Base-by-base conservation (phyloP, 495 filamentous ascomycete genomes). In the Aspergillus panamensis region DNA sequence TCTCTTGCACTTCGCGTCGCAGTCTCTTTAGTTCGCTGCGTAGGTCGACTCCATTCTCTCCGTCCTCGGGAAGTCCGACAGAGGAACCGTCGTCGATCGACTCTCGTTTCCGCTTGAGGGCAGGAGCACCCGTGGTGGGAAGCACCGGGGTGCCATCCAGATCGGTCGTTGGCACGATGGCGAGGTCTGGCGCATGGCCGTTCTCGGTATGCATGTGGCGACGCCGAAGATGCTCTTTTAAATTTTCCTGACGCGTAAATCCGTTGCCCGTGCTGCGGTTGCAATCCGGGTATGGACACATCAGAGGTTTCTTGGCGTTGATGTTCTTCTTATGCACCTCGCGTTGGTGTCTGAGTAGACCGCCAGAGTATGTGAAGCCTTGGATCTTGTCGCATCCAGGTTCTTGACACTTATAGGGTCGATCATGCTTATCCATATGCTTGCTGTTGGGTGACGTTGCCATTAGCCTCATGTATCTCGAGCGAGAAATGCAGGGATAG, bases 351-450 rank as follows among this genome's bases (percentile, higher is more conserved):
- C 92, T 83, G 8, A 92, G 71, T 2, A 97, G 82, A 9, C 92
- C 92, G 19, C 92, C 92, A 0, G 87, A 90, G 69, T 96, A 97
- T 13, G 92, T 96, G 74, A 97, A 96, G 17, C 92, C 92, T 60
- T 88, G 87, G 0, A 96, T 81, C 61, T 96, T 96, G 60, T 91
- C 89, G 69, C 92, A 97, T 17, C 83, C 84, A 14, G 79, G 78
- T 25, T 88, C 83, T 21, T 72, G 71, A 70, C 92, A 97, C 57
- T 90, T 87, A 73, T 96, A 96, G 0, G 92, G 92, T 16, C 92
- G 80, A 54, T 93, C 90, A 66, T 97, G 92, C 72, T 96, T 97
- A 75, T 97, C 92, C 90, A 95, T 95, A 69, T 97, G 92, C 74
- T 96, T 93, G 57, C 91, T 92, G 59, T 51, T 16, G 6, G 14